A percentile compares a stretch with the other conserved stretches of the same genome.
phyloP scores from a whole-genome alignment of 2,329 filamentous ascomycete species.

The Venturia carpophila region DNA sequence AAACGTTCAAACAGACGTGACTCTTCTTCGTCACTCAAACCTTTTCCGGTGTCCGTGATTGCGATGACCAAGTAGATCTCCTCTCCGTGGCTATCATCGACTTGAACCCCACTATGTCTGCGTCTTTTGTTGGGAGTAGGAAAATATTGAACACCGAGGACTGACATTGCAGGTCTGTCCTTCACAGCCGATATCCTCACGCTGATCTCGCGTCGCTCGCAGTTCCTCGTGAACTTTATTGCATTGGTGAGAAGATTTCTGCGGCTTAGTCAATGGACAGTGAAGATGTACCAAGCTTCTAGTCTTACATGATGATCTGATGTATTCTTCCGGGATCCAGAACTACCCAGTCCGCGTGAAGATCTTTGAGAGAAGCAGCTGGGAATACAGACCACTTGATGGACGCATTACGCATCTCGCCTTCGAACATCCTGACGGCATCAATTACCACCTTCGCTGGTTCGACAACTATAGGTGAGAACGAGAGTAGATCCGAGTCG shows the following conservation, averaged over 20 bases:
- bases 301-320: slow-evolving; percentile 11
- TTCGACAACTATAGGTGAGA: slow-evolving; percentile 2
- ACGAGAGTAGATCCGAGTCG: slow-evolving; percentile 2
- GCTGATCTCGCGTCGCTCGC: slow-evolving; percentile 3
- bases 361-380: slow-evolving; percentile 10
- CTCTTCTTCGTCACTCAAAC: slow-evolving; percentile 52
- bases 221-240: slow-evolving; percentile 16
- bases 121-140: not conserved
- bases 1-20: slow-evolving; percentile 57
- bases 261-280: not conserved
- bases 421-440: slow-evolving; percentile 15
- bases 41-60: slow-evolving; percentile 58
- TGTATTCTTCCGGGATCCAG: slow-evolving; percentile 13
- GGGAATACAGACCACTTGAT: not conserved
- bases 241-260: slow-evolving; percentile 18
- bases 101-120: not conserved
- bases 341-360: slow-evolving; percentile 12
- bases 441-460: not conserved
- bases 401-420: slow-evolving; percentile 7
- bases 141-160: not conserved
- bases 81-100: not conserved
- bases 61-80: slow-evolving; percentile 49
- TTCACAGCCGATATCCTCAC: not conserved
- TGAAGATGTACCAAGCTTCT: not conserved
- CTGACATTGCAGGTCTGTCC: not conserved